phyloP scores from a whole-genome alignment of 306 rosid genomes.

The Boehmeria nivea region DNA sequence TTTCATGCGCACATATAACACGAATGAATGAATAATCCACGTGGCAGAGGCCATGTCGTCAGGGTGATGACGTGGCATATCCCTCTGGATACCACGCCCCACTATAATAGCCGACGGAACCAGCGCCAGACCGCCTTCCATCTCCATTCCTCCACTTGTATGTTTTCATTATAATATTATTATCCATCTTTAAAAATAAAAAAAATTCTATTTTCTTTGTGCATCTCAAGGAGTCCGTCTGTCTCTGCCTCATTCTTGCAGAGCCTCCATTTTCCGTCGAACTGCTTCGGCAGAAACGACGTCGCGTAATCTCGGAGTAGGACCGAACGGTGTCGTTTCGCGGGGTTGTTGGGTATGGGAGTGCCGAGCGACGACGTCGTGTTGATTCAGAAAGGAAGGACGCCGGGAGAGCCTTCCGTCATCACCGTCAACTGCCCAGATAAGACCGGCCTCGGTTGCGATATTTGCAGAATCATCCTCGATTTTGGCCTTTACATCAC shows the following conservation, averaged over 20 bases:
- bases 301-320: not conserved
- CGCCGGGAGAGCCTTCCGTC: conserved; percentile 41
- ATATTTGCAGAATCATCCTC: conserved; percentile 59
- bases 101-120: not conserved
- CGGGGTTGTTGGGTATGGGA: conserved; percentile 29
- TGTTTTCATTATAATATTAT: not conserved
- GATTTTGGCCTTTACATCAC: conserved; percentile 57
- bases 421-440: conserved; percentile 74
- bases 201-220: not conserved
- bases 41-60: too few relatives aligned
- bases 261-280: not conserved
- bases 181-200: not conserved
- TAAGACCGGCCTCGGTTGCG: conserved; percentile 68
- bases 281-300: not conserved
- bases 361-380: conserved; percentile 50
- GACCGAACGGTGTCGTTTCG: not conserved
- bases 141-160: not conserved
- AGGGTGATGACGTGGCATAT: not conserved
- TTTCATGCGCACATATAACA: too few relatives aligned
- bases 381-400: conserved; percentile 36
- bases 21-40: too few relatives aligned
- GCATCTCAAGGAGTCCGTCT: too few relatives aligned
- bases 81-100: not conserved
- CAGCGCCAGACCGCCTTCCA: not conserved
- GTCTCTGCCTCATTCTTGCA: not conserved